Conservation (phyloP, 495 filamentous ascomycete species). For the Glonium stellatum region DNA sequence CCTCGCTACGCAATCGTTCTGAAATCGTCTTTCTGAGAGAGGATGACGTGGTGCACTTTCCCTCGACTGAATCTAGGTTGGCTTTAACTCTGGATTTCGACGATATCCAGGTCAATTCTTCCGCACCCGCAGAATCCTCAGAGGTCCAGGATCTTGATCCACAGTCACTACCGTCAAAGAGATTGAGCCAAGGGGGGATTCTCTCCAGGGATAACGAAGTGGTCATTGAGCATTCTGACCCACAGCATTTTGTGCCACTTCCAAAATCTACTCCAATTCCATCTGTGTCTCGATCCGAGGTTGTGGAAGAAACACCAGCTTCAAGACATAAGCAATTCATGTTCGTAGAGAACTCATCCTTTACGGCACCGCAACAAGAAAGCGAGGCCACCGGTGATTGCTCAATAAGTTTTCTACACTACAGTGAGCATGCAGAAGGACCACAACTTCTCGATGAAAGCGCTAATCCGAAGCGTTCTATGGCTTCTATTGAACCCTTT, state of each 20-base stretch:
- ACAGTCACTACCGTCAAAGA: not conserved
- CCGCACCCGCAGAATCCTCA: slow-evolving; percentile 7
- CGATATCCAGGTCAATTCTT: slow-evolving; percentile 22
- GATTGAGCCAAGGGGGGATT: not conserved
- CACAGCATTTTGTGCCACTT: not conserved
- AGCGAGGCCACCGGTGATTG: not conserved
- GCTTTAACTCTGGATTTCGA: slow-evolving; percentile 4
- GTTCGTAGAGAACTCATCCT: not conserved
- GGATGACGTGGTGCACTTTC: slow-evolving; percentile 9
- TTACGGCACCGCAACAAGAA: not conserved
- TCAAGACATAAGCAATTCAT: not conserved
- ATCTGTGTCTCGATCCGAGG: slow-evolving; percentile 9
- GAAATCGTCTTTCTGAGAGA: slow-evolving; percentile 24
- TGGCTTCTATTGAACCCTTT: not conserved
- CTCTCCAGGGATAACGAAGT: not conserved
- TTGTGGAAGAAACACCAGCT: slow-evolving; percentile 23
- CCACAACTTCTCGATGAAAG: not conserved
- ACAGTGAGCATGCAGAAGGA: not conserved
- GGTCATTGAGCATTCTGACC: not conserved
- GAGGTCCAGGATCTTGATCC: not conserved
- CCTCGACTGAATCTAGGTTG: not conserved
- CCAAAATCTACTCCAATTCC: slow-evolving; percentile 9
- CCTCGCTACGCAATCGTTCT: not conserved
- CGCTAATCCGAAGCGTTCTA: not conserved
- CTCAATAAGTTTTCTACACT: not conserved